Evolutionary conservation across 257 asterid species (phyloP), one percentile per base, ranked within the genome.

Genomic region (Cynanchum wilfordii): DNA sequence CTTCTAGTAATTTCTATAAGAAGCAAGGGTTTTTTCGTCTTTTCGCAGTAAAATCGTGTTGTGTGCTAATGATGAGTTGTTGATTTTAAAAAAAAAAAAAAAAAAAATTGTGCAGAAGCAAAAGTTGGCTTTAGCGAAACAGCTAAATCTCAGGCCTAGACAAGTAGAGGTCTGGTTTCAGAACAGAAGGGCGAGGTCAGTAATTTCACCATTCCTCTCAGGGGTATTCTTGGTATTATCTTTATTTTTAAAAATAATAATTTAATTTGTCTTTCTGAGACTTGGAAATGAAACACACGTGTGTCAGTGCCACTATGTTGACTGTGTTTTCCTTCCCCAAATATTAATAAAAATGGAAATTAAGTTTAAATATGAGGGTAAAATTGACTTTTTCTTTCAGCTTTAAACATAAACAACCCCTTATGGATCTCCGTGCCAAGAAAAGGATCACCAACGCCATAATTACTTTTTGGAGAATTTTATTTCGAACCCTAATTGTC

Each of bases 121-220:
- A 81, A 95, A 95, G 69, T 74, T 85, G 87, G 99, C 93, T 25
- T 62, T 95, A 83, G 90, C 98, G 33, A 89, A 84, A 77, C 96
- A 87, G 90, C 85, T 92, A 40, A 87, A 86, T 77, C 92, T 95
- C 52, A 82, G 89, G 90, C 86, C 97, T 4, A 85, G 99, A 69
- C 99, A 95, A 74, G 99, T 95, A 75, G 98, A 95, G 86, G 99
- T 95, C 57, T 95, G 99, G 99, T 92, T 95, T 73, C 98, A 95
- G 83, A 95, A 95, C 83, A 81, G 98, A 71, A 90, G 98, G 91
- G 99, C 99, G 72, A 90, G 99, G 99, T 95, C 29, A 57, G 95
- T 77, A 54, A 78, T 70, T 80, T 72, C 4, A 6, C 24, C 9
- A 10, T 38, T 5, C 1, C 0, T 20, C 25, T 36, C 65, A 76